Evolutionary conservation across 208 protist genomes (phyloP).

Genomic region (Phytomonas francai): DNA sequence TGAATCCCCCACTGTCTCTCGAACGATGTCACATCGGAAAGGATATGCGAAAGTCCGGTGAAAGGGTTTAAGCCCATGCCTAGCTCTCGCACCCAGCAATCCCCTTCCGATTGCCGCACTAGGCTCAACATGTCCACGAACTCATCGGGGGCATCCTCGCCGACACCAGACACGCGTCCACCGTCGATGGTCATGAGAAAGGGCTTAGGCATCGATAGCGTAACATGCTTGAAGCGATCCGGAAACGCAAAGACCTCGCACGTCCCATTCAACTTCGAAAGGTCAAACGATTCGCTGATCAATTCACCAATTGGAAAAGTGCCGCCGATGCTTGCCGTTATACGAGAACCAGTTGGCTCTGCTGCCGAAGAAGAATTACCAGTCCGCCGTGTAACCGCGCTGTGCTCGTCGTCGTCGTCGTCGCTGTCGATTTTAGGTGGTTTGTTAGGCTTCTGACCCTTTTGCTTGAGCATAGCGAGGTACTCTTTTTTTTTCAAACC

Average conservation of each 20-base stretch:
- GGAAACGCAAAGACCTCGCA: slow-evolving; percentile 84
- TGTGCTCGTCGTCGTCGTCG: slow-evolving; percentile 26
- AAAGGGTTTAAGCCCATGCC: slow-evolving; percentile 88
- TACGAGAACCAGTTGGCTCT: slow-evolving; percentile 34
- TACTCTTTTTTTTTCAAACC: slow-evolving; percentile 79
- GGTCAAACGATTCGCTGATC: slow-evolving; percentile 83
- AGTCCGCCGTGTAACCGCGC: slow-evolving; percentile 2
- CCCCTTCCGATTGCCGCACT: slow-evolving; percentile 71
- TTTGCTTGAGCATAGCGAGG: slow-evolving; percentile 48
- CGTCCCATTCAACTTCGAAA: slow-evolving; percentile 68
- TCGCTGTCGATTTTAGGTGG: slow-evolving; percentile 21
- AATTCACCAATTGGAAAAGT: slow-evolving; percentile 89
- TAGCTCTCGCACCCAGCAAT: slow-evolving; percentile 83
- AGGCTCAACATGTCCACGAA: slow-evolving; percentile 74
- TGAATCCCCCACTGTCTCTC: slow-evolving; percentile 89
- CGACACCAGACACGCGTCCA: slow-evolving; percentile 58
- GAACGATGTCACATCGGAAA: slow-evolving; percentile 87
- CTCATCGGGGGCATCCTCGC: slow-evolving; percentile 51
- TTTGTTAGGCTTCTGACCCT: slow-evolving; percentile 45
- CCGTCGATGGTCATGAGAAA: slow-evolving; percentile 65
- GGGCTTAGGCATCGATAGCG: slow-evolving; percentile 46
- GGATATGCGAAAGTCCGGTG: slow-evolving; percentile 57
- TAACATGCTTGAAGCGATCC: slow-evolving; percentile 62
- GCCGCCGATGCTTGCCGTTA: slow-evolving; percentile 78
- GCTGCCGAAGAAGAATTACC: neutral